Conservation (phyloP, 148 eudicot genomes). For the Vaccinium myrtillus region DNA sequence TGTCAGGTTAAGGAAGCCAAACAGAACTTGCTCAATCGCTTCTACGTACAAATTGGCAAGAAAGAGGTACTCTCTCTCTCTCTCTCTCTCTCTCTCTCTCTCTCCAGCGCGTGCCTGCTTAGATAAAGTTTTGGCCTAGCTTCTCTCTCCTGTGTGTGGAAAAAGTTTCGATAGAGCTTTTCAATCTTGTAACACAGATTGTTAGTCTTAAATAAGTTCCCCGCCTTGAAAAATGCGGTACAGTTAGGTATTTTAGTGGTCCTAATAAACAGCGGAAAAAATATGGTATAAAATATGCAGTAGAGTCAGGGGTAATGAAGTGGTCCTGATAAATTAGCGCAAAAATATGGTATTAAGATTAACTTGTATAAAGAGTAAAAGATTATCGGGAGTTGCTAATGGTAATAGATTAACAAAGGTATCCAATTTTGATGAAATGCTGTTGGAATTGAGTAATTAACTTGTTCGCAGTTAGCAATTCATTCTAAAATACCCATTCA, state of each 20-base stretch:
- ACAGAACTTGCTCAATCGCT: conserved; percentile 60
- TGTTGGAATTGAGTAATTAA: not conserved
- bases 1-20: conserved; percentile 92
- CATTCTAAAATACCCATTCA: not conserved
- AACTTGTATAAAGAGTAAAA: too few species aligned
- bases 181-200: not conserved
- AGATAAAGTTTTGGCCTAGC: not conserved
- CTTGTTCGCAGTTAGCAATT: not conserved
- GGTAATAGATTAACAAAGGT: not conserved
- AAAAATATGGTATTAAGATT: too few species aligned
- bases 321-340: too few species aligned
- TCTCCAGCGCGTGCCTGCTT: not conserved
- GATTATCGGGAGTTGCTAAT: not conserved
- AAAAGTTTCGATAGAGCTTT: not conserved
- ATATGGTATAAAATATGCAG: not conserved
- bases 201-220: not conserved
- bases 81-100: not conserved
- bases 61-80: conserved; percentile 57
- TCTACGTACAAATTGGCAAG: conserved; percentile 76
- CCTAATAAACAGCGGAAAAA: not conserved
- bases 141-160: not conserved
- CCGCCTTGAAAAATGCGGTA: too few species aligned
- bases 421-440: not conserved
- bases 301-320: too few species aligned
- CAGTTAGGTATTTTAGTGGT: not conserved